phyloP scores from a whole-genome alignment of 2,329 filamentous ascomycete genomes.

The Helotiales sp. region DNA sequence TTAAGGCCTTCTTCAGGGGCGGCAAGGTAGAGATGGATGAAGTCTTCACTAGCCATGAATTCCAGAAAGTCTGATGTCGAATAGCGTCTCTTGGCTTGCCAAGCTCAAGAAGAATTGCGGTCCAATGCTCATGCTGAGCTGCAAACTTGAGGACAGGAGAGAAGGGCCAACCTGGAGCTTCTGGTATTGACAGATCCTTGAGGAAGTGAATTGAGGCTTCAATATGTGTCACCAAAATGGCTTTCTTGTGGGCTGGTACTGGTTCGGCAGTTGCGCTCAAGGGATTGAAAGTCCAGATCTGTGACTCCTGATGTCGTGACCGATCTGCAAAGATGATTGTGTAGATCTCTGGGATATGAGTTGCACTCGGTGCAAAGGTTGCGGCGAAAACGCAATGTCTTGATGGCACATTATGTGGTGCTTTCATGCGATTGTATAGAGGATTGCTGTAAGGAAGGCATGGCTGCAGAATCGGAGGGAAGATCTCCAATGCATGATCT shows the following conservation, averaged over 20 bases:
- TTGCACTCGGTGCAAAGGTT: slow-evolving; percentile 23
- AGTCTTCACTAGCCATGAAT: slow-evolving; percentile 22
- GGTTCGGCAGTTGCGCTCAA: slow-evolving; percentile 19
- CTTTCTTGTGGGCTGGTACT: slow-evolving; percentile 10
- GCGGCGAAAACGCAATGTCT: slow-evolving; percentile 33
- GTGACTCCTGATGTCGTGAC: slow-evolving; percentile 31
- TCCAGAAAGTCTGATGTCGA: slow-evolving; percentile 24
- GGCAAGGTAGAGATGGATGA: not conserved
- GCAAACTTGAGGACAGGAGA: slow-evolving; percentile 25
- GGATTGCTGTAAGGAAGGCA: slow-evolving; percentile 33
- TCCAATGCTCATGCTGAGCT: slow-evolving; percentile 24
- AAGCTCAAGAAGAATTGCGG: slow-evolving; percentile 13
- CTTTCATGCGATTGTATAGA: slow-evolving; percentile 30
- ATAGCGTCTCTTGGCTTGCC: slow-evolving; percentile 16
- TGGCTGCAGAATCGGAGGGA: slow-evolving; percentile 24
- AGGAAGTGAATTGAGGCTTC: slow-evolving; percentile 22
- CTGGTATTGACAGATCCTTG: slow-evolving; percentile 21
- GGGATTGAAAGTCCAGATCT: slow-evolving; percentile 35
- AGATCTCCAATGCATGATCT: slow-evolving; percentile 16
- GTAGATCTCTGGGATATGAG: slow-evolving; percentile 14
- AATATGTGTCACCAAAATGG: slow-evolving; percentile 16
- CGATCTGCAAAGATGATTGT: slow-evolving; percentile 34
- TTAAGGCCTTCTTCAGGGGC: slow-evolving; percentile 6
- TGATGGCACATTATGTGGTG: slow-evolving; percentile 30
- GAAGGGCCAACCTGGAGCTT: slow-evolving; percentile 35